A percentile compares a stretch with the other conserved stretches of the same genome.
Evolutionary conservation across 768 basidiomycete species (phyloP).

Genomic region (Leucocoprinus sp.): DNA sequence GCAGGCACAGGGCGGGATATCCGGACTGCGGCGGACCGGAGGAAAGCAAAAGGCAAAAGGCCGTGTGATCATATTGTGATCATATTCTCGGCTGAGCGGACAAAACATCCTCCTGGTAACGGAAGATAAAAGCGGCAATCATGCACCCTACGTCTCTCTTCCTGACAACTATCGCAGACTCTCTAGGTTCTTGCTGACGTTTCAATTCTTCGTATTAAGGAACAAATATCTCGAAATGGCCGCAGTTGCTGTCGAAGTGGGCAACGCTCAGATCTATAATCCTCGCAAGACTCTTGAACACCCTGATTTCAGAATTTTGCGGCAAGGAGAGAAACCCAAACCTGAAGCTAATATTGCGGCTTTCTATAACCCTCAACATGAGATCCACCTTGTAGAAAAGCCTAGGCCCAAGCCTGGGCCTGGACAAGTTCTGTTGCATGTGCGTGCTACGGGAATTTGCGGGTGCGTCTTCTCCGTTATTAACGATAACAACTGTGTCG

Average conservation of each 20-base stretch:
- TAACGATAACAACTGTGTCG: not conserved
- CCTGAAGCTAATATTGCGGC: conserved; percentile 49
- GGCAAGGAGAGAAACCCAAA: conserved; percentile 38
- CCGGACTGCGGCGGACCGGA: conserved; percentile 2
- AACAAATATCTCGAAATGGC: conserved; percentile 16
- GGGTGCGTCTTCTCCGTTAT: conserved; percentile 33
- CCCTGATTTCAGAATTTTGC: conserved; percentile 45
- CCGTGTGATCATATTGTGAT: conserved; percentile 1
- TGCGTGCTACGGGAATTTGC: conserved; percentile 63
- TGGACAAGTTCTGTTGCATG: conserved; percentile 59
- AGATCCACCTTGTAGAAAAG: conserved; percentile 62
- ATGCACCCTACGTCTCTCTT: not conserved
- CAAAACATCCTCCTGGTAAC: conserved; percentile 2
- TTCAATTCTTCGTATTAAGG: not conserved
- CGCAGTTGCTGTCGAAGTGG: conserved; percentile 20
- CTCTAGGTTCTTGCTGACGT: conserved; percentile 1
- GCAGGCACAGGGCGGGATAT: not conserved
- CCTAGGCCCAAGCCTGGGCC: conserved; percentile 51
- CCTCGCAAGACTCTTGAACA: conserved; percentile 50
- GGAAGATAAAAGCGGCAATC: conserved; percentile 1
- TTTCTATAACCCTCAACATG: conserved; percentile 56
- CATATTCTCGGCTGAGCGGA: not conserved
- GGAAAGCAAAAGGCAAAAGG: not conserved
- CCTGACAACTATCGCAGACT: conserved; percentile 2
- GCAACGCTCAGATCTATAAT: conserved; percentile 40